These are phyloP conservation scores for Phaeosphaeria sp. DNA, from an alignment of 2,329 filamentous ascomycete genomes.

Conservation along the genomic window DNA sequence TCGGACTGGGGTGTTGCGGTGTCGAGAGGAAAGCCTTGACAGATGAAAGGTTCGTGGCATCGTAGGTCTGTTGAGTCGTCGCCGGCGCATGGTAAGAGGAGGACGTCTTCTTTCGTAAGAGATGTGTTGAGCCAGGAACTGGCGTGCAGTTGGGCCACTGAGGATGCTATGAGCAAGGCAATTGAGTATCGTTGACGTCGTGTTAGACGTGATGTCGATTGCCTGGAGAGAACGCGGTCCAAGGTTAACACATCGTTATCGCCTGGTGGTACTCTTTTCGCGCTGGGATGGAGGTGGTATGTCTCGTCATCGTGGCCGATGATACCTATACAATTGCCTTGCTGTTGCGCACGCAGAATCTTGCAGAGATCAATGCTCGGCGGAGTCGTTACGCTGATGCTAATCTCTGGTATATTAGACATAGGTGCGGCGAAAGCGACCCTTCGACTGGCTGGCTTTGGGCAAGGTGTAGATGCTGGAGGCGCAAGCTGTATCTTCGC, in stretches of 20 bases:
- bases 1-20: slow-evolving; percentile 49
- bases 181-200: slow-evolving; percentile 23
- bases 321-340: slow-evolving; percentile 17
- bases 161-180: slow-evolving; percentile 25
- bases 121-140: slow-evolving; percentile 18
- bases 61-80: slow-evolving; percentile 52
- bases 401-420: slow-evolving; percentile 4
- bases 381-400: background rate
- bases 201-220: slow-evolving; percentile 7
- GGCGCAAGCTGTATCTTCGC: background rate
- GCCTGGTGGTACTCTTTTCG: slow-evolving; percentile 3
- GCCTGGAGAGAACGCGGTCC: slow-evolving; percentile 13
- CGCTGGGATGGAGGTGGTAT: slow-evolving; percentile 19
- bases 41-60: slow-evolving; percentile 67
- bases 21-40: slow-evolving; percentile 76
- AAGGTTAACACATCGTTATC: slow-evolving; percentile 6
- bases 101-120: slow-evolving; percentile 18
- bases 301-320: slow-evolving; percentile 16
- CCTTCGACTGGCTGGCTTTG: background rate
- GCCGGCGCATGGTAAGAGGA: slow-evolving; percentile 16
- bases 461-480: background rate
- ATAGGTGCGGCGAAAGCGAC: slow-evolving; percentile 7
- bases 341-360: slow-evolving; percentile 4
- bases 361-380: slow-evolving; percentile 14
- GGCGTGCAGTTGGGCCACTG: slow-evolving; percentile 22